phyloP scores from a whole-genome alignment of 2,329 filamentous ascomycete genomes.

The Aspergillus calidoustus region DNA sequence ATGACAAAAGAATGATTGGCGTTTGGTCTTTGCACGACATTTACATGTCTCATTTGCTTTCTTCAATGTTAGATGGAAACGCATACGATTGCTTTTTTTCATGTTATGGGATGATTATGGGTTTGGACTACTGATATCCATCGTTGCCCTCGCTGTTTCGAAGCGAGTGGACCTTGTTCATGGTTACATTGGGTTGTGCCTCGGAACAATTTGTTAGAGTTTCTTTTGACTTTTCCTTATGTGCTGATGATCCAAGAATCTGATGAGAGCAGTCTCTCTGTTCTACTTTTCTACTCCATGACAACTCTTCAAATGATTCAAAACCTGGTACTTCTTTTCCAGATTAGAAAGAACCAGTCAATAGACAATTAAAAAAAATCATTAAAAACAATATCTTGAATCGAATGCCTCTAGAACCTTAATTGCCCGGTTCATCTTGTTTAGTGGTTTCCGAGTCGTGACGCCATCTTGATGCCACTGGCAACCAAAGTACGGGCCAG shows the following conservation, averaged over 20 bases:
- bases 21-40: slow-evolving; percentile 20
- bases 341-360: neutral
- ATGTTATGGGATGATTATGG: slow-evolving; percentile 1
- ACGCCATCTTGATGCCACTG: slow-evolving; percentile 12
- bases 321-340: neutral
- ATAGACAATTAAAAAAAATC: neutral
- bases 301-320: neutral
- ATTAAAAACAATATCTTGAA: neutral
- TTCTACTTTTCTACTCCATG: neutral
- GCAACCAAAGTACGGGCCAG: neutral
- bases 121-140: slow-evolving; percentile 33
- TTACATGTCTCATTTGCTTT: neutral
- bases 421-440: too few species aligned
- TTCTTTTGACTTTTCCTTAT: slow-evolving; percentile 1
- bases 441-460: slow-evolving; percentile 6
- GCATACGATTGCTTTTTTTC: slow-evolving; percentile 13
- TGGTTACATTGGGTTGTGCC: neutral
- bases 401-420: too few species aligned
- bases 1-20: slow-evolving; percentile 21
- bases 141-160: slow-evolving; percentile 14
- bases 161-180: neutral
- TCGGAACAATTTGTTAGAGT: neutral
- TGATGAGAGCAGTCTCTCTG: neutral
- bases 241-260: slow-evolving; percentile 12
- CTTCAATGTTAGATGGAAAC: slow-evolving; percentile 14